These are phyloP conservation scores for Diutina scorzettiae DNA, from an alignment of 1,139 yeast species.

Conservation along the genomic window DNA sequence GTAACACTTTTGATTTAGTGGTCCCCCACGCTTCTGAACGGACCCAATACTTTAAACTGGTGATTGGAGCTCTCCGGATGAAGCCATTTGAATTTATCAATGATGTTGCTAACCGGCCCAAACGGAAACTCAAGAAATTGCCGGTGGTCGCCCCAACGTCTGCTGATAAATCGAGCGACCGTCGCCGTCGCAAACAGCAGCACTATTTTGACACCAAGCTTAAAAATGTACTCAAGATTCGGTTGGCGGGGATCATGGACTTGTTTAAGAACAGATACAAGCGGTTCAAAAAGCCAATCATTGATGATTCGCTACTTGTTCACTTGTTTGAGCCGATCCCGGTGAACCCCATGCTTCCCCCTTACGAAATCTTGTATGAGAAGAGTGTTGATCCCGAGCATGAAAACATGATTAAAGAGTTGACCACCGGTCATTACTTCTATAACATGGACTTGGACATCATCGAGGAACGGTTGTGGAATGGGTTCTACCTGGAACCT, in stretches of 20 bases:
- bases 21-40: constrained; percentile 33
- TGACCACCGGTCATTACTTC: constrained; percentile 58
- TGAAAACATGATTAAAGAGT: constrained; percentile 65
- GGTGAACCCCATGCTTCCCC: constrained; percentile 15
- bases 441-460: constrained; percentile 89
- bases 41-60: constrained; percentile 39
- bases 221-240: constrained; percentile 74
- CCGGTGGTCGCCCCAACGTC: constrained; percentile 15
- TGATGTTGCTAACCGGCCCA: constrained; percentile 40
- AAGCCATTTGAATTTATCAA: constrained; percentile 53
- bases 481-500: constrained; percentile 90
- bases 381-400: constrained; percentile 40
- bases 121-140: constrained; percentile 29
- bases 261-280: constrained; percentile 76
- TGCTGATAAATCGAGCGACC: constrained; percentile 9
- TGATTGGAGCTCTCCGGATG: constrained; percentile 46
- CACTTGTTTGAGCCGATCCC: constrained; percentile 68
- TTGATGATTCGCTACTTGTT: constrained; percentile 61
- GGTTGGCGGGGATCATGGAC: constrained; percentile 82
- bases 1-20: constrained; percentile 35
- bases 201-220: constrained; percentile 69
- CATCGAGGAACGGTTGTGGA: constrained; percentile 92
- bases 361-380: constrained; percentile 38
- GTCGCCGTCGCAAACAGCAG: constrained; percentile 27
- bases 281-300: constrained; percentile 78